Evolutionary conservation across 192 early-diverging fungal species (phyloP).

Genomic region (Thamnidium elegans): DNA sequence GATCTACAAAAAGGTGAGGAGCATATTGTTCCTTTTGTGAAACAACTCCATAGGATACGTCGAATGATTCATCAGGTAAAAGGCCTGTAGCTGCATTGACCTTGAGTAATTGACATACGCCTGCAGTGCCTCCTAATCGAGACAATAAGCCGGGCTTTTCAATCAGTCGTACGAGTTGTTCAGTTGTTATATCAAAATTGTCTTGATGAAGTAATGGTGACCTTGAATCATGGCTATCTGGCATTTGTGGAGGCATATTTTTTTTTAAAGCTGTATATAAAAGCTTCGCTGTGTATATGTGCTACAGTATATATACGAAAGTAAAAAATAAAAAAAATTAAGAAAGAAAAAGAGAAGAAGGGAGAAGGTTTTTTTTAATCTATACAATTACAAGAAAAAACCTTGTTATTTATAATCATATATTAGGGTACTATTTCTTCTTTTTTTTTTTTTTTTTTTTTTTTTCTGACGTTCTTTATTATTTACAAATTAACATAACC

Average conservation of each 20-base stretch:
- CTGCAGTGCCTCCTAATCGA: constrained; percentile 54
- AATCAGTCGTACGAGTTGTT: constrained; percentile 39
- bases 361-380: too few relatives aligned
- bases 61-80: constrained; percentile 40
- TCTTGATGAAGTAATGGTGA: constrained; percentile 14
- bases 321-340: too few relatives aligned
- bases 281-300: too few relatives aligned
- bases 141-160: constrained; percentile 59
- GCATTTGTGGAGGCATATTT: constrained; percentile 15
- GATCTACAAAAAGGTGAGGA: constrained; percentile 34
- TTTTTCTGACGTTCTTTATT: too few relatives aligned
- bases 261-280: not conserved
- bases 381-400: too few relatives aligned
- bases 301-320: too few relatives aligned
- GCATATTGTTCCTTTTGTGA: not conserved
- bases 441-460: too few relatives aligned
- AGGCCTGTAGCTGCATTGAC: constrained; percentile 66
- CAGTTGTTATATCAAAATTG: not conserved
- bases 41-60: constrained; percentile 22
- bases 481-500: too few relatives aligned
- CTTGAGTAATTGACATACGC: constrained; percentile 55
- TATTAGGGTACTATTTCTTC: too few relatives aligned
- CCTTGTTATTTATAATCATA: too few relatives aligned
- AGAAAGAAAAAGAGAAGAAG: too few relatives aligned
- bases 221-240: not conserved